Conservation (phyloP, 140 eudicot genomes). For the Bidens hawaiensis region DNA sequence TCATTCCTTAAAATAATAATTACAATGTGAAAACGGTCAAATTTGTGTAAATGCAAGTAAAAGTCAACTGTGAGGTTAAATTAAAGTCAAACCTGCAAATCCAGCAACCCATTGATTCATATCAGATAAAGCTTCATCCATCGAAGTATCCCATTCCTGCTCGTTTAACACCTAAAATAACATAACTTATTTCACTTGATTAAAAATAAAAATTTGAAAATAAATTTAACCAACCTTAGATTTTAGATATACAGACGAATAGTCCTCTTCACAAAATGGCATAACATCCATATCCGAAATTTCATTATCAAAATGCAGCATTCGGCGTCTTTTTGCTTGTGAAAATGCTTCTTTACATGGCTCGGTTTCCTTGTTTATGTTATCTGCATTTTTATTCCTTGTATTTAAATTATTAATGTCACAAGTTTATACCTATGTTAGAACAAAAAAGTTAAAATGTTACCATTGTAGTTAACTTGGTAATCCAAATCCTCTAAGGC, state of each 20-base stretch:
- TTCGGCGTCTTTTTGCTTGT: conserved; percentile 82
- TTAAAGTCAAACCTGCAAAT: conserved; percentile 47
- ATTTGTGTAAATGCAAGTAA: no score
- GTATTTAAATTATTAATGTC: conserved; percentile 19
- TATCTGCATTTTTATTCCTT: conserved; percentile 36
- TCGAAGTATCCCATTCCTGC: conserved; percentile 56
- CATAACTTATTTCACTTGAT: conserved; percentile 1
- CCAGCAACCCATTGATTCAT: conserved; percentile 78
- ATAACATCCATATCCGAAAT: conserved; percentile 35
- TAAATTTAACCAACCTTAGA: conserved; percentile 51
- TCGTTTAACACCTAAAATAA: conserved; percentile 15
- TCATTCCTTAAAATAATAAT: not conserved
- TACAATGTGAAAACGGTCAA: not conserved
- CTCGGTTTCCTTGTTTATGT: conserved; percentile 39
- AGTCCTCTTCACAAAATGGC: conserved; percentile 45
- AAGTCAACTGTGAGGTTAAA: no score
- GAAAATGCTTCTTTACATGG: conserved; percentile 41
- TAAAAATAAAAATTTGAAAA: conserved; percentile 12
- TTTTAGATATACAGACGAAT: conserved; percentile 49
- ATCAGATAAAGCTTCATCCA: conserved; percentile 56
- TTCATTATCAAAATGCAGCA: conserved; percentile 71
- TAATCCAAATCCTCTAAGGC: conserved; percentile 74
- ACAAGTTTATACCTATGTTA: not conserved
- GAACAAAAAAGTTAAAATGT: conserved; percentile 8
- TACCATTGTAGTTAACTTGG: conserved; percentile 45